Base-by-base conservation (phyloP, 2,329 filamentous ascomycete species). In the Xylaria sp. region DNA sequence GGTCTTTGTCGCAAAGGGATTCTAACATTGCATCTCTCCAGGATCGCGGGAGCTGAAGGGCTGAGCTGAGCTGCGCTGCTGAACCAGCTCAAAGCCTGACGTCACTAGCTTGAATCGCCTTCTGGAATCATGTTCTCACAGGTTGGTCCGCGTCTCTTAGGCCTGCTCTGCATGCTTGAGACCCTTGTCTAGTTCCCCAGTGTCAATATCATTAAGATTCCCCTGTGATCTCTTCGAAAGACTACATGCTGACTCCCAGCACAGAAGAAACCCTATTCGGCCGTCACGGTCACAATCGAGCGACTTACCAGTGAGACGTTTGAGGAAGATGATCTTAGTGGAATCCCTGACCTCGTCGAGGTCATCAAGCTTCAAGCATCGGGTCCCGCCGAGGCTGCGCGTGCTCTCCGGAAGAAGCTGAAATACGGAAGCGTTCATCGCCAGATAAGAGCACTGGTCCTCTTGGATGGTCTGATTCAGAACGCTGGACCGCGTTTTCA, bases 371-470 rank as follows among this genome's bases (percentile, higher is more conserved):
- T 99, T 62, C 95, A 99, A 78, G 84, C 86, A 25, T 91, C 91
- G 6, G 95, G 95, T 0, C 92, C 95, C 1, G 86, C 87, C 12
- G 95, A 99, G 81, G 94, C 94, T 62, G 92, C 94, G 57, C 88
- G 95, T 73, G 94, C 95, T 50, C 86, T 99, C 71, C 88, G 95
- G 64, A 99, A 99, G 86, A 98, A 98, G 82, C 87, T 99, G 84
- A 99, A 99, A 81, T 98, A 99, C 78, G 95, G 95, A 71, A 96
- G 88, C 72, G 84, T 92, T n/a, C 94, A 98, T 77, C 90, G 93
- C 52, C 95, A 99, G 77, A 84, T 98, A 35, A 88, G 95, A 63
- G 91, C 95, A 37, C 85, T 99, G 21, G 90, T 91, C 11, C 89
- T 99, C 52, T 85, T 99, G 1, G 95, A 99, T 75, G 94, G 92